These are phyloP conservation scores for Lentinula sp. DNA, from an alignment of 768 basidiomycete species.

Conservation along the genomic window DNA sequence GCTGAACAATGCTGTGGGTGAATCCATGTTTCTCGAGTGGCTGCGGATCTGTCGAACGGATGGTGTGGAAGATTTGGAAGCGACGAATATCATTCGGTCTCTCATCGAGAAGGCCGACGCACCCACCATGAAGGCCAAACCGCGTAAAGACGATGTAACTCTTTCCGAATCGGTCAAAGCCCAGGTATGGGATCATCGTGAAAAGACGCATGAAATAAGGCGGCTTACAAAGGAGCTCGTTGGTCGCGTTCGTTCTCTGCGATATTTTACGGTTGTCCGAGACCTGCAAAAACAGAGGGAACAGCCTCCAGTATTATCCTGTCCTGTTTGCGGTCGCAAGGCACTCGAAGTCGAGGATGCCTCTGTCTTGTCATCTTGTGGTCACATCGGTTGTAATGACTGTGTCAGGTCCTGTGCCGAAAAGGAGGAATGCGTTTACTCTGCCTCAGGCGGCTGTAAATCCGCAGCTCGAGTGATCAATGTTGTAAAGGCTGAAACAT, in stretches of 20 bases:
- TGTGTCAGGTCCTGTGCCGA: conserved; percentile 73
- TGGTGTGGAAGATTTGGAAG: conserved; percentile 77
- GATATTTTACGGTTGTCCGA: conserved; percentile 89
- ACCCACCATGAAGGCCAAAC: conserved; percentile 38
- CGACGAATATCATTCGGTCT: conserved; percentile 50
- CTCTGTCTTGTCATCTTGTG: conserved; percentile 87
- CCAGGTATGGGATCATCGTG: conserved; percentile 74
- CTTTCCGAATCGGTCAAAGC: conserved; percentile 54
- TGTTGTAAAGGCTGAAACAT: conserved; percentile 71
- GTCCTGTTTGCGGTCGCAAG: conserved; percentile 54
- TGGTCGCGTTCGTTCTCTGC: conserved; percentile 82
- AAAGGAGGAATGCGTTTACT: conserved; percentile 77
- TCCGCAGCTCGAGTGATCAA: conserved; percentile 79
- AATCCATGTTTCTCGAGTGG: conserved; percentile 79
- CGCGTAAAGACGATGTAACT: conserved; percentile 47
- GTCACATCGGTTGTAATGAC: conserved; percentile 76
- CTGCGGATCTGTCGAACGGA: conserved; percentile 62
- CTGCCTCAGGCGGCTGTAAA: conserved; percentile 61
- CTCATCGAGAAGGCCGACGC: conserved; percentile 61
- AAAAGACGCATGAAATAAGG: conserved; percentile 82
- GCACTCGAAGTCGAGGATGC: conserved; percentile 60
- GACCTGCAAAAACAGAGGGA: conserved; percentile 78
- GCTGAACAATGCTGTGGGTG: conserved; percentile 54
- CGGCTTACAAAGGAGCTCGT: conserved; percentile 83
- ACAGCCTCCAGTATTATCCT: conserved; percentile 50